These are phyloP conservation scores for Paramecium caudatum DNA, from an alignment of 73 alveolate species.

Conservation along the genomic window DNA sequence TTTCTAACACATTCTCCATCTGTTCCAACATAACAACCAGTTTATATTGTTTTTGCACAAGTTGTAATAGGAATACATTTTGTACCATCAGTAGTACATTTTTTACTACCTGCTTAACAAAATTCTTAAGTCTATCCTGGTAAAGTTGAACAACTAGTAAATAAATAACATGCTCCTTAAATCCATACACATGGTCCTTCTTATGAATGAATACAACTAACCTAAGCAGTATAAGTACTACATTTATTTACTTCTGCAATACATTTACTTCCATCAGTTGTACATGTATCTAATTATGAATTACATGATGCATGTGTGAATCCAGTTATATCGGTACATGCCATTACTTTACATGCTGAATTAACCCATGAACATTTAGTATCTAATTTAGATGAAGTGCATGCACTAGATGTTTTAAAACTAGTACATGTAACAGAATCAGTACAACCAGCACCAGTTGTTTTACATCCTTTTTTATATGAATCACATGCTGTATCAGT, in stretches of 20 bases:
- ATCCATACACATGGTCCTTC: constrained; percentile 58
- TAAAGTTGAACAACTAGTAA: not conserved
- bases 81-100: constrained; percentile 67
- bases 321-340: not conserved
- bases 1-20: constrained; percentile 59
- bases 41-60: constrained; percentile 3
- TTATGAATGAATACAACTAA: not conserved
- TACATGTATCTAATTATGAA: not conserved
- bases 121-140: not conserved
- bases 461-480: not conserved
- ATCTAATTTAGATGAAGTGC: not conserved
- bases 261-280: constrained; percentile 57
- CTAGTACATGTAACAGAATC: not conserved
- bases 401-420: not conserved
- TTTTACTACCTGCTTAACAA: not conserved
- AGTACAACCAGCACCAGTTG: constrained; percentile 60
- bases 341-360: constrained; percentile 17
- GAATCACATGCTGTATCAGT: constrained; percentile 7
- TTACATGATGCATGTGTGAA: not conserved
- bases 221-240: not conserved
- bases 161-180: not conserved
- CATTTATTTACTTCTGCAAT: not conserved
- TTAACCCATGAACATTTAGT: not conserved
- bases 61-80: constrained; percentile 40
- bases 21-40: constrained; percentile 49